phyloP scores from a whole-genome alignment of 768 basidiomycete species.

The Mycena floridula region DNA sequence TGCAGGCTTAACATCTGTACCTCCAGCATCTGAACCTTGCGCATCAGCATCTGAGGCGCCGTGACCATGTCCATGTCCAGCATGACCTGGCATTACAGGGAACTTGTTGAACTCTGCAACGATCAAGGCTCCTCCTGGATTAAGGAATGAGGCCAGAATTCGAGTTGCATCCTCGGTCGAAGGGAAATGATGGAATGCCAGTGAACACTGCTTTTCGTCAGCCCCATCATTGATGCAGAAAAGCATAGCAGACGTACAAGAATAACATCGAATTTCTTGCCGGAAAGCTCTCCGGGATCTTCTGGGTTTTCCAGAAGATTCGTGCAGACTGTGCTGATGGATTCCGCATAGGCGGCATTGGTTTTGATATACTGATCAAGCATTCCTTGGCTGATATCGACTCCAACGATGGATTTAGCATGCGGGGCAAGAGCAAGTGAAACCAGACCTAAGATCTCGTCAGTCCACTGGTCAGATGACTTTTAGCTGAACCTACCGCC shows the following conservation, averaged over 20 bases:
- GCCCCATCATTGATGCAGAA: not conserved
- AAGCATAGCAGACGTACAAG: constrained; percentile 2
- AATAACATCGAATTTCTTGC: constrained; percentile 8
- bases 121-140: constrained; percentile 49
- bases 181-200: constrained; percentile 58
- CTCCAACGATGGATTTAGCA: constrained; percentile 7
- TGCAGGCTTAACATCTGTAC: no score
- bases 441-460: constrained; percentile 2
- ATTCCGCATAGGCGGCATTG: constrained; percentile 2
- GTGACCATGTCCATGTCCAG: not conserved
- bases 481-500: constrained; percentile 8
- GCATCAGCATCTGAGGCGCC: no score
- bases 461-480: not conserved
- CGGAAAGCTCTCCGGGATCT: constrained; percentile 1
- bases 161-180: constrained; percentile 41
- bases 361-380: constrained; percentile 7
- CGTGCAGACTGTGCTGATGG: constrained; percentile 2
- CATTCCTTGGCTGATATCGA: constrained; percentile 10
- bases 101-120: constrained; percentile 39
- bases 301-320: not conserved
- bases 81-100: not conserved
- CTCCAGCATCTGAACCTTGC: no score
- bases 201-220: constrained; percentile 44
- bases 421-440: constrained; percentile 5
- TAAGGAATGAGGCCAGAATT: constrained; percentile 43